phyloP scores from a whole-genome alignment of 768 basidiomycete genomes.

The Amanita pseudoporphyria region DNA sequence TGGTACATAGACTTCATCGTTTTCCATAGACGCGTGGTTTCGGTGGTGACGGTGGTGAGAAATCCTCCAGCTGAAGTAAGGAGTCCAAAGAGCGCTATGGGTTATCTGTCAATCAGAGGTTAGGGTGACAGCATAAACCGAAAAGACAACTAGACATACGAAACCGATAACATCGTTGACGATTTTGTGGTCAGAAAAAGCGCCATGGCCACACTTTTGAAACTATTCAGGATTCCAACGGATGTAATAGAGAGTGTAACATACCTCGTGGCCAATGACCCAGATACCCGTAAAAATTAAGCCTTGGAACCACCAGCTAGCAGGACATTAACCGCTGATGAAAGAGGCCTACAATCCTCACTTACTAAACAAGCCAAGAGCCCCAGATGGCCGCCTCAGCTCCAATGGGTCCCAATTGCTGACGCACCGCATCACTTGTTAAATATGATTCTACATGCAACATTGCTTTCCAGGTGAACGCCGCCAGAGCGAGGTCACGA shows the following conservation, averaged over 20 bases:
- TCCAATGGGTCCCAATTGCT: conserved; percentile 23
- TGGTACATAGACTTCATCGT: conserved; percentile 51
- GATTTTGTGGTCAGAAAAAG: conserved; percentile 38
- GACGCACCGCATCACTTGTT: conserved; percentile 12
- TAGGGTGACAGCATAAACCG: background rate
- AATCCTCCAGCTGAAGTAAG: conserved; percentile 47
- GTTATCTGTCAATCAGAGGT: conserved; percentile 19
- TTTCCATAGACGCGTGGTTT: conserved; percentile 43
- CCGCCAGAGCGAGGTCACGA: conserved; percentile 37
- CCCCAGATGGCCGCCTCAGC: conserved; percentile 31
- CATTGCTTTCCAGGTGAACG: conserved; percentile 31
- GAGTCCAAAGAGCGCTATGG: conserved; percentile 41
- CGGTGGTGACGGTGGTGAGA: conserved; percentile 45
- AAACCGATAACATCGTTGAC: conserved; percentile 44
- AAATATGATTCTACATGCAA: conserved; percentile 35
- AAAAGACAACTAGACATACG: conserved; percentile 21
- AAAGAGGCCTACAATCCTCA: conserved; percentile 1
- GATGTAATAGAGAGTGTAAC: conserved; percentile 2
- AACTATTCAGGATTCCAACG: conserved; percentile 1
- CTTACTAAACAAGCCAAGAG: conserved; percentile 39
- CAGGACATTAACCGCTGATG: background rate
- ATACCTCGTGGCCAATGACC: conserved; percentile 51
- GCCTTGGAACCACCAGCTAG: conserved; percentile 54
- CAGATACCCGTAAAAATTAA: conserved; percentile 50
- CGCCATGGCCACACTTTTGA: conserved; percentile 43